A percentile compares a stretch with the other conserved stretches of the same genome.
These are phyloP conservation scores for Aethionema arabicum DNA, from an alignment of 345 rosid species.

Conservation along the genomic window DNA sequence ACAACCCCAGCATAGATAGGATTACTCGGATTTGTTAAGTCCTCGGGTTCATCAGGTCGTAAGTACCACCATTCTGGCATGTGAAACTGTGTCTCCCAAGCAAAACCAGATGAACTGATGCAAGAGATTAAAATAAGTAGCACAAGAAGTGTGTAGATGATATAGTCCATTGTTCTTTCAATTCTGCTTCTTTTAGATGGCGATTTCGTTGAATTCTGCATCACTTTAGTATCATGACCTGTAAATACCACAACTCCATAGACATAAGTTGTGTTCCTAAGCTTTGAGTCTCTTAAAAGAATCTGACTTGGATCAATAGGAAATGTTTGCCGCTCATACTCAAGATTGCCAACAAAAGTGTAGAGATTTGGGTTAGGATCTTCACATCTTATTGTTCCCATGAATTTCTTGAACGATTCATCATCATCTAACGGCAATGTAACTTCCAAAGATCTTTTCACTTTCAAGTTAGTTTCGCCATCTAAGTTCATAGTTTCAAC, in stretches of 20 bases:
- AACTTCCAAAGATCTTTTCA: conserved; percentile 75
- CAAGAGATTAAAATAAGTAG: conserved; percentile 65
- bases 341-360: conserved; percentile 83
- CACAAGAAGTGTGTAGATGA: conserved; percentile 81
- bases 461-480: conserved; percentile 95
- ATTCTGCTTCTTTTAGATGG: conserved; percentile 89
- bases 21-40: conserved; percentile 55
- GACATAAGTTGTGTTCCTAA: conserved; percentile 74
- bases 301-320: conserved; percentile 83
- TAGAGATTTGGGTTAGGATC: conserved; percentile 94
- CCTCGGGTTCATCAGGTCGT: conserved; percentile 47
- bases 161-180: conserved; percentile 87
- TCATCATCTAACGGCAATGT: conserved; percentile 66
- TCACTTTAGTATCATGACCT: conserved; percentile 92
- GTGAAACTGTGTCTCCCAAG: conserved; percentile 67
- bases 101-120: conserved; percentile 86
- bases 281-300: conserved; percentile 97
- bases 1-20: conserved; percentile 67
- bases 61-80: conserved; percentile 90
- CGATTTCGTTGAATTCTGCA: conserved; percentile 84
- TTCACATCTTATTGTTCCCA: conserved; percentile 71
- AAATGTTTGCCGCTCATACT: conserved; percentile 55
- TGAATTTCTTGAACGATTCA: conserved; percentile 57
- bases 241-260: conserved; percentile 86
- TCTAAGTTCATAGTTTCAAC: conserved; percentile 99